Evolutionary conservation across 805 yeast species (phyloP), one percentile per base, ranked within the genome.

Genomic region (Tetrapisispora namnaoensis): DNA sequence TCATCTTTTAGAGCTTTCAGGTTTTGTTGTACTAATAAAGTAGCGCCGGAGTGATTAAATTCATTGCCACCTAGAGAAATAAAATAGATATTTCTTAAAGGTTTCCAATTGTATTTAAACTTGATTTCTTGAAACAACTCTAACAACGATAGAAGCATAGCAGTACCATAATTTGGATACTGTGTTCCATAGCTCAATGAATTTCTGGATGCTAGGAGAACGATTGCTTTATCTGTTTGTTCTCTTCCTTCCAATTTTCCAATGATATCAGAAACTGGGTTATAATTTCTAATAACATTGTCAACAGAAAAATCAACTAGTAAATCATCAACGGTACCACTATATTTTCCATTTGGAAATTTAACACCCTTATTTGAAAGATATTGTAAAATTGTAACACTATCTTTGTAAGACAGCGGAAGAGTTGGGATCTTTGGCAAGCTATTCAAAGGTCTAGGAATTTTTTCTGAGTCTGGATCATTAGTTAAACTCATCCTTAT

Each of bases 131-230:
- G 78, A 46, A 89, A 77, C 0, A 84, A 62, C 48, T 82, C 76
- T 5, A 84, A 78, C 51, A 89, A 65, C 55, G 86, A 89, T 27
- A 89, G 63, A 49, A 90, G 60, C 1, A 82, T 70, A 0, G 82
- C 78, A 1, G 90, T 81, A 0, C 95, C 93, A 1, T 93, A 78
- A 55, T 79, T 78, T 14, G 88, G 79, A 38, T 77, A 72, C 2
- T 76, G 64, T 0, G 93, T 80, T 11, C 96, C 96, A 55, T 69
- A 76, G 52, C 88, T 79, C 20, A 80, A 69, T 0, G 95, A 71
- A 60, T 87, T 96, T 55, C 96, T 70, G 2, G 83, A 75, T 0
- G 96, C 87, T 1, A 95, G 95, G 48, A 90, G 76, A 2, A 89
- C 71, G 9, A 90, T 66, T 0, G 86, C 86, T 53, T 78, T 75